Evolutionary conservation across 306 rosid genomes (phyloP), one percentile per base, ranked within the genome.

Genomic region (Cajanus cajan): DNA sequence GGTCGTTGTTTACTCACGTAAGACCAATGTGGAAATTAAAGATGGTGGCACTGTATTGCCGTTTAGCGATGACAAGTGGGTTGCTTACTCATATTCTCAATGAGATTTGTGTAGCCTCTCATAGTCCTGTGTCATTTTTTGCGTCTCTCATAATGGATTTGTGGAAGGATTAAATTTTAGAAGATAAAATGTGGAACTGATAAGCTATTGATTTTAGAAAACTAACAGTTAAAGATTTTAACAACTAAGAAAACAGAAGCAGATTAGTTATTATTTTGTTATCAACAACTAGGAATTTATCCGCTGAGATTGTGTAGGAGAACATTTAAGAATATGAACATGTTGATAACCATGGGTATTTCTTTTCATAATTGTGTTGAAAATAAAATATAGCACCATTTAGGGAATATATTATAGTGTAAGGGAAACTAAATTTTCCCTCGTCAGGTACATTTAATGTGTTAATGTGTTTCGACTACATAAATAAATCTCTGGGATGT

Each of bases 31-130:
- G 73, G 6, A 11, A 63, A 28, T 68, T 63, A 86, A 82, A 0
- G 54, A 25, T 44, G 92, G 83, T 2, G 80, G 79, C 40, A 55
- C 82, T 22, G 0, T 73, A 22, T 14, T 89, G 70, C 85, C 90
- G 0, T 15, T 78, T 62, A 88, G 89, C 10, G 88, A 91, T 78
- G 91, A 85, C 28, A 80, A 72, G 2, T 91, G 91, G 90, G 84
- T 72, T 86, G 92, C 86, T 70, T 87, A 78, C 84, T 59, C 81
- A 3, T 68, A 79, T 75, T 52, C 64, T 41, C 16, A 50, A 2
- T 61, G 63, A 84, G 65, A 45, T 78, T 14, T 5, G 8, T 59
- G 40, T 39, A 28, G 39, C 11, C 5, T 57, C 64, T n/a, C n/a
- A n/a, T n/a, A n/a, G n/a, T n/a, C 28, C 28, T 16, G 47, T 9